Percentiles rank a stretch among this genome's conserved stretches.
These are phyloP conservation scores for Trifolium repens DNA, from an alignment of 306 rosid genomes.

Conservation along the genomic window DNA sequence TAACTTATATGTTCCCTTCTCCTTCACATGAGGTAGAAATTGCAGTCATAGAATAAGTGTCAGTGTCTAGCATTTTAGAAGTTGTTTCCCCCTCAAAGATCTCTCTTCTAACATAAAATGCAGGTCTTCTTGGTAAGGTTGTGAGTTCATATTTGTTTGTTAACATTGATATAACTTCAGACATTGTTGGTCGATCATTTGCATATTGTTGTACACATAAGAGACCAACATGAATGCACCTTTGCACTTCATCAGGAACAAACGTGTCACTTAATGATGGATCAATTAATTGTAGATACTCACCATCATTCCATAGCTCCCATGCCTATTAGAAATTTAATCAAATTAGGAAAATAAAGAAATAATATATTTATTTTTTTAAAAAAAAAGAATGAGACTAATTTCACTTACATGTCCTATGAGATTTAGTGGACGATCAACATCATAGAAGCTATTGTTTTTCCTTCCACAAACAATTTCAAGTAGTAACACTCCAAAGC, in stretches of 20 bases:
- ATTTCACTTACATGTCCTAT: neutral
- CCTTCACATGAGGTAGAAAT: neutral
- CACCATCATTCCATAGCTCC: conserved; percentile 31
- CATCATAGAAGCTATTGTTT: neutral
- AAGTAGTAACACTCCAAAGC: conserved; percentile 34
- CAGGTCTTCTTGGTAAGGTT: conserved; percentile 33
- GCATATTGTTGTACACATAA: conserved; percentile 32
- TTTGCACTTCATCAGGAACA: conserved; percentile 6
- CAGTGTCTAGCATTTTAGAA: neutral
- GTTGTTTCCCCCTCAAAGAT: neutral
- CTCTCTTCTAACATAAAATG: conserved; percentile 17
- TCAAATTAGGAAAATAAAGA: neutral
- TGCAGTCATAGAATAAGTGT: neutral
- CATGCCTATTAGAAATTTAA: conserved; percentile 27
- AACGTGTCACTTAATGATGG: conserved; percentile 8
- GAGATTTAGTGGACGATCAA: neutral
- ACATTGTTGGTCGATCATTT: conserved; percentile 34
- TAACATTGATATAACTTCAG: conserved; percentile 12
- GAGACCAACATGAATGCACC: conserved; percentile 38
- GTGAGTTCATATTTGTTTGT: conserved; percentile 31
- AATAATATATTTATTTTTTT: neutral
- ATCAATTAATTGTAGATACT: conserved; percentile 9
- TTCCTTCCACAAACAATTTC: conserved; percentile 42
- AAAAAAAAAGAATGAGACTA: neutral
- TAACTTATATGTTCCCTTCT: neutral